These are phyloP conservation scores for Suillus subalutaceus DNA, from an alignment of 768 basidiomycete genomes.

Conservation along the genomic window DNA sequence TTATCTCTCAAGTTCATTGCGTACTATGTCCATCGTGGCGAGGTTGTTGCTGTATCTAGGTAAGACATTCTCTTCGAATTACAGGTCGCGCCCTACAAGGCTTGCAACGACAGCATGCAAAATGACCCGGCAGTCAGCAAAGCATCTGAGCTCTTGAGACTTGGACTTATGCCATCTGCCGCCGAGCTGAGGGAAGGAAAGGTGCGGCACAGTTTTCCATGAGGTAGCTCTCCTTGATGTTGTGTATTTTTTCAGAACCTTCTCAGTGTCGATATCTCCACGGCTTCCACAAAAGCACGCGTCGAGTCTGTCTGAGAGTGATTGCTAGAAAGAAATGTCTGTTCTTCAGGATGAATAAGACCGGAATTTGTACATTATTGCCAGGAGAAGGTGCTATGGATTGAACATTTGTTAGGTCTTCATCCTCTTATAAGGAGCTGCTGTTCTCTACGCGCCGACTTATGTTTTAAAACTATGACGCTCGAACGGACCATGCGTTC, in stretches of 20 bases:
- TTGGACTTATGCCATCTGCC: slow-evolving; percentile 80
- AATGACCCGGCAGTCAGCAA: slow-evolving; percentile 80
- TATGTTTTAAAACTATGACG: too few species aligned
- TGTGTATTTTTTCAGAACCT: slow-evolving; percentile 23
- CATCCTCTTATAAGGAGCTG: too few species aligned
- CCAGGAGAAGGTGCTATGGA: background rate
- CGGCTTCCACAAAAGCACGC: slow-evolving; percentile 3
- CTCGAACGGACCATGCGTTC: too few species aligned
- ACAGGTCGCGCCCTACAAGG: background rate
- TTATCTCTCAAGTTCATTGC: slow-evolving; percentile 63
- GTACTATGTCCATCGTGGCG: slow-evolving; percentile 70
- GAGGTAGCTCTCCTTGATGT: slow-evolving; percentile 1
- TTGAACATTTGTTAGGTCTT: background rate
- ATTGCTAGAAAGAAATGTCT: background rate
- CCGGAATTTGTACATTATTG: slow-evolving; percentile 1
- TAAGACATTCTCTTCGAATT: slow-evolving; percentile 27
- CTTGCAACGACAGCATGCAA: slow-evolving; percentile 59
- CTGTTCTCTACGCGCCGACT: too few species aligned
- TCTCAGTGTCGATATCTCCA: slow-evolving; percentile 34
- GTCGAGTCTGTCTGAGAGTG: slow-evolving; percentile 5
- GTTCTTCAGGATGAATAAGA: background rate
- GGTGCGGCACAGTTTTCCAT: slow-evolving; percentile 41
- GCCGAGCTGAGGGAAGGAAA: slow-evolving; percentile 75
- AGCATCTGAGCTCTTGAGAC: slow-evolving; percentile 74
- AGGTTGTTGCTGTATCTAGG: slow-evolving; percentile 70